These are phyloP conservation scores for Naematelia encephala DNA, from an alignment of 768 basidiomycete species.

Conservation along the genomic window DNA sequence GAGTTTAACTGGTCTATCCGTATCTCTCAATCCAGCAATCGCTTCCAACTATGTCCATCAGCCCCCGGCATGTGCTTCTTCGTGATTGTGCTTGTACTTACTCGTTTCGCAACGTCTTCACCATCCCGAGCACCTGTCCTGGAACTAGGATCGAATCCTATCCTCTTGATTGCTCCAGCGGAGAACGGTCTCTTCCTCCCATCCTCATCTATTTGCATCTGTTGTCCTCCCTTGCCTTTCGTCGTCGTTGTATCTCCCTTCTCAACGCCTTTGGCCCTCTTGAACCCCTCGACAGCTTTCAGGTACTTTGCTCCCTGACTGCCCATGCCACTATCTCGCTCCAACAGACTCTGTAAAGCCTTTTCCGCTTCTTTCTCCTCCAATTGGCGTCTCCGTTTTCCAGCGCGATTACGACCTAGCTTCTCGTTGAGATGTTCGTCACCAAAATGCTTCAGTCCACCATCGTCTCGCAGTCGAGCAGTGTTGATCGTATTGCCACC, in stretches of 20 bases:
- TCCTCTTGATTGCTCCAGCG: slow-evolving; percentile 34
- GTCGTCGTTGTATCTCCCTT: slow-evolving; percentile 59
- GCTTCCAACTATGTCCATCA: background rate
- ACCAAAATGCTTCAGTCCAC: slow-evolving; percentile 35
- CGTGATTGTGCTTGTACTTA: background rate
- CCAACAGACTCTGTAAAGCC: slow-evolving; percentile 61
- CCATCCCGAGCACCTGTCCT: background rate
- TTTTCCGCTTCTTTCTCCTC: slow-evolving; percentile 56
- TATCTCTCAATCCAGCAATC: slow-evolving; percentile 3
- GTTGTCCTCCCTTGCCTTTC: slow-evolving; percentile 55
- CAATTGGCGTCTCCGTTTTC: slow-evolving; percentile 65
- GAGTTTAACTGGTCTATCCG: slow-evolving; percentile 5
- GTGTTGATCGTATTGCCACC: slow-evolving; percentile 69
- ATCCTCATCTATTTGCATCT: slow-evolving; percentile 21
- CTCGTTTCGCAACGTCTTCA: slow-evolving; percentile 2
- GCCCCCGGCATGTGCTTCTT: background rate
- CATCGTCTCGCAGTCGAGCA: slow-evolving; percentile 12
- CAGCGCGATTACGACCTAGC: slow-evolving; percentile 75
- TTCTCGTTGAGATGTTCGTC: slow-evolving; percentile 64
- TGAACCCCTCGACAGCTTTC: slow-evolving; percentile 55
- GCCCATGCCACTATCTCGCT: slow-evolving; percentile 62
- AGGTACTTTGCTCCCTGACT: slow-evolving; percentile 52
- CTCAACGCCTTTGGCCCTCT: slow-evolving; percentile 53
- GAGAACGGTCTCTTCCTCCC: slow-evolving; percentile 32
- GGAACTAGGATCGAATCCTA: slow-evolving; percentile 46